These are phyloP conservation scores for Pythium rishiriense DNA, from an alignment of 352 stramenopile species.

Conservation along the genomic window DNA sequence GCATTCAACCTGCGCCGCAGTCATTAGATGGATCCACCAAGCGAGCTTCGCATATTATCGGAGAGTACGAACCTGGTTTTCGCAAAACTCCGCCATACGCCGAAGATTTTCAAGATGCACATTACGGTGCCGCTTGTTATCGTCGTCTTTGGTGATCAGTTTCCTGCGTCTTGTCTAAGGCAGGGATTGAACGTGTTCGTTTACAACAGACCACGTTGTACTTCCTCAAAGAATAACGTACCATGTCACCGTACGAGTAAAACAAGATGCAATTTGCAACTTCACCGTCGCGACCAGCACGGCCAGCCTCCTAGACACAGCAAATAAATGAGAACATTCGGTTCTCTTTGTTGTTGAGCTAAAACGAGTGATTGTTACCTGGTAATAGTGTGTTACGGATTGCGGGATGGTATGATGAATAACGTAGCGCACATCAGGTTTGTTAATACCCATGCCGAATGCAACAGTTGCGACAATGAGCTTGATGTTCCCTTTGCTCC, in stretches of 20 bases:
- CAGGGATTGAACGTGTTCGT: background rate
- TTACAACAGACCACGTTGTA: background rate
- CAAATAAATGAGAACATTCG: background rate
- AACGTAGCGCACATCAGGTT: conserved; percentile 87
- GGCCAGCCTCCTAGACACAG: conserved; percentile 68
- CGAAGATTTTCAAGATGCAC: conserved; percentile 83
- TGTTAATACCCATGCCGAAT: conserved; percentile 91
- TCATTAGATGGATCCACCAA: background rate
- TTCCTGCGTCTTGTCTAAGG: conserved; percentile 60
- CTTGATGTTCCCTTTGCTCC: conserved; percentile 90
- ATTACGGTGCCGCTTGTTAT: conserved; percentile 78
- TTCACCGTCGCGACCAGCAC: conserved; percentile 81
- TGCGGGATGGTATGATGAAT: conserved; percentile 89
- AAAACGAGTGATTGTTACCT: conserved; percentile 41
- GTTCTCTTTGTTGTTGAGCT: background rate
- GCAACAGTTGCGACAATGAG: conserved; percentile 87
- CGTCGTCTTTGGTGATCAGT: conserved; percentile 77
- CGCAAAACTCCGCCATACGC: conserved; percentile 86
- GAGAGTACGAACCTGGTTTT: conserved; percentile 60
- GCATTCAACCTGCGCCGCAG: conserved; percentile 54
- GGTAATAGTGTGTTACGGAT: conserved; percentile 90
- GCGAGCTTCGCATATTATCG: background rate
- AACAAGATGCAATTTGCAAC: conserved; percentile 86
- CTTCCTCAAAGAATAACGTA: conserved; percentile 13
- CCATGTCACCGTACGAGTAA: conserved; percentile 83